A percentile compares a stretch with the other conserved stretches of the same genome.
Conservation (phyloP, 2,329 filamentous ascomycete species). For the Eutypa lata region DNA sequence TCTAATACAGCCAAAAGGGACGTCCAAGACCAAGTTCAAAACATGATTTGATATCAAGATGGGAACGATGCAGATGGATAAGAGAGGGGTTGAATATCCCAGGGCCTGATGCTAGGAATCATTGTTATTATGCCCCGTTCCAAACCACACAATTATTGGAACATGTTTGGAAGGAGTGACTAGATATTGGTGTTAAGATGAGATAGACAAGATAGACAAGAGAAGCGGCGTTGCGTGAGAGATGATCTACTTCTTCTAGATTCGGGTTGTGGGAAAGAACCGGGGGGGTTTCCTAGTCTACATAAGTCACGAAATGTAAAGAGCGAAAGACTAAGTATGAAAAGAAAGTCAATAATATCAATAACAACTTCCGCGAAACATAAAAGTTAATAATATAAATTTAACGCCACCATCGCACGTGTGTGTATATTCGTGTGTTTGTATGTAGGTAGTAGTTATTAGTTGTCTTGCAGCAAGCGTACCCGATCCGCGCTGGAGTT, state of each 20-base stretch:
- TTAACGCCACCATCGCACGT: no score
- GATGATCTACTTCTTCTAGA: no score
- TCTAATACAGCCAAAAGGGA: conserved; percentile 29
- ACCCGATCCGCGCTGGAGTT: background rate
- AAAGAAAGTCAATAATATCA: no score
- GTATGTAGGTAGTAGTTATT: background rate
- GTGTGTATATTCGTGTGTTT: background rate
- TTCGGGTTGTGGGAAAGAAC: no score
- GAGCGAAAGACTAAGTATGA: no score
- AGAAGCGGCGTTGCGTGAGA: no score
- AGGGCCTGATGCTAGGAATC: conserved; percentile 3
- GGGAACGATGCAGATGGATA: conserved; percentile 18
- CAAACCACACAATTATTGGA: background rate
- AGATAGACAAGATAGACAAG: background rate
- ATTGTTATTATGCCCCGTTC: background rate
- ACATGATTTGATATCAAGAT: conserved; percentile 35
- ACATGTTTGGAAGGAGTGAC: background rate
- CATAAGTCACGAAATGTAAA: no score
- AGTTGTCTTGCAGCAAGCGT: no score
- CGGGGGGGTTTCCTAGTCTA: no score
- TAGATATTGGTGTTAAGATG: background rate
- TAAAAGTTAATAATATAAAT: no score
- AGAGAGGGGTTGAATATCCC: conserved; percentile 8
- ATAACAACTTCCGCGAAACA: no score
- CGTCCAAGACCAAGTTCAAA: conserved; percentile 30